Conservation (phyloP, 495 filamentous ascomycete species). For the Daldinia caldariorum region DNA sequence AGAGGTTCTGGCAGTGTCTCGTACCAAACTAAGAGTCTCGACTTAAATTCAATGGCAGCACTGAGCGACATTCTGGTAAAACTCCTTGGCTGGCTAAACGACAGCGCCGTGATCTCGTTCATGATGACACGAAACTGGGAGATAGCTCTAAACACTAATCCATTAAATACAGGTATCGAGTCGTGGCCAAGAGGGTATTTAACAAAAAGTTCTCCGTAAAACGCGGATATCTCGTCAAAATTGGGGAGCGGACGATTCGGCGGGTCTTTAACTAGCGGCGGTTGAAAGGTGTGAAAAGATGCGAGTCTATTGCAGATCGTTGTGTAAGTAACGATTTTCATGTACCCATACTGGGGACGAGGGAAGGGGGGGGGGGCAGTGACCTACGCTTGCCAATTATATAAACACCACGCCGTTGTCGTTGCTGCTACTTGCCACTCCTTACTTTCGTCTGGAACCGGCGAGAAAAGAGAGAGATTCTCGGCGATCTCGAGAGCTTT, state of each 20-base stretch:
- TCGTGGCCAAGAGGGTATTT: conserved; percentile 46
- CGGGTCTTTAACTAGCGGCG: conserved; percentile 42
- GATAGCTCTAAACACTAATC: conserved; percentile 47
- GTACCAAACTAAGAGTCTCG: conserved; percentile 43
- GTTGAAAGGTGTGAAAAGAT: conserved; percentile 45
- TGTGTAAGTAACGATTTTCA: not conserved
- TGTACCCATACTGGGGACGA: not conserved
- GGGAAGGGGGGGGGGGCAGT: not conserved
- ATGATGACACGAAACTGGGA: conserved; percentile 49
- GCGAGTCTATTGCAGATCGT: conserved; percentile 4
- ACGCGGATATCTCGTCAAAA: conserved; percentile 36
- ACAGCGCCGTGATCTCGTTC: conserved; percentile 39
- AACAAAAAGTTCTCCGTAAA: conserved; percentile 51
- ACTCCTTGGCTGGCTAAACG: conserved; percentile 17
- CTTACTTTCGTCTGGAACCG: conserved; percentile 23
- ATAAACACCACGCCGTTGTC: conserved; percentile 53
- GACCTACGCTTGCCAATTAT: conserved; percentile 51
- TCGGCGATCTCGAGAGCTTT: conserved; percentile 48
- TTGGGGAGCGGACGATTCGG: conserved; percentile 47
- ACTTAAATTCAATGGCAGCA: conserved; percentile 43
- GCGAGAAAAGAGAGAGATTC: conserved; percentile 45
- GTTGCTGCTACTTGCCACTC: conserved; percentile 42
- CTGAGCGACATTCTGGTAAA: conserved; percentile 34
- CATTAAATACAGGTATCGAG: conserved; percentile 41
- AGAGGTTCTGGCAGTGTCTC: conserved; percentile 48